These are phyloP conservation scores for Sporothrix protearum DNA, from an alignment of 2,329 filamentous ascomycete species.

Conservation along the genomic window DNA sequence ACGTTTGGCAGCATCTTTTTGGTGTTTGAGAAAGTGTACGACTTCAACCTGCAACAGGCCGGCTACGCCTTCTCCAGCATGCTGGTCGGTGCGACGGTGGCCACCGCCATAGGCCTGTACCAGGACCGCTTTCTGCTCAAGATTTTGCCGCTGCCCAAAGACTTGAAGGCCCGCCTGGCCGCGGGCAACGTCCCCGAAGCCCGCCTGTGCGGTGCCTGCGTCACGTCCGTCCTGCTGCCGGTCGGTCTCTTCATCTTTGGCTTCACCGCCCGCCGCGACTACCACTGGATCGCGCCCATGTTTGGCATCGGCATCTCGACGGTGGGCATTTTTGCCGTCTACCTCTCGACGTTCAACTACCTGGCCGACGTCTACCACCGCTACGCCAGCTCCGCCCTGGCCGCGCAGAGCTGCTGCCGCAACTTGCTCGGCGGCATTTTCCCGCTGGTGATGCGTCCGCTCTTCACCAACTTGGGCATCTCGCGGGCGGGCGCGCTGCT, in stretches of 20 bases:
- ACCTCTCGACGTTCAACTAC: constrained; percentile 89
- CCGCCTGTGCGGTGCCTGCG: constrained; percentile 77
- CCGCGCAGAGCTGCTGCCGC: constrained; percentile 80
- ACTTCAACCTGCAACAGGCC: constrained; percentile 63
- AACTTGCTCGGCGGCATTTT: constrained; percentile 81
- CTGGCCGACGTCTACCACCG: constrained; percentile 82
- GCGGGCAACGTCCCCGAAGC: constrained; percentile 64
- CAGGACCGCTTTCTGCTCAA: constrained; percentile 65
- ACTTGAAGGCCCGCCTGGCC: constrained; percentile 46
- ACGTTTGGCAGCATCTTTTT: constrained; percentile 78
- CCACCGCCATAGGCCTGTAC: constrained; percentile 65
- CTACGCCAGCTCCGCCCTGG: constrained; percentile 80
- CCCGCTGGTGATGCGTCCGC: constrained; percentile 67
- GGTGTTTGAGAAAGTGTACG: constrained; percentile 65
- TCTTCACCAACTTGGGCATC: constrained; percentile 71
- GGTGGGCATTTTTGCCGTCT: constrained; percentile 82
- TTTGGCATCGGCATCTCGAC: constrained; percentile 71
- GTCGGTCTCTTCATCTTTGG: constrained; percentile 78
- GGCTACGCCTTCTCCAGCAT: constrained; percentile 73
- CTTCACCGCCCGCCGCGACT: constrained; percentile 59
- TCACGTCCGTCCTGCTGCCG: constrained; percentile 71
- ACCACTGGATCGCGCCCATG: constrained; percentile 70
- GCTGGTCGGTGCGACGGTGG: constrained; percentile 61
- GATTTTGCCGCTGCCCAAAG: constrained; percentile 33
- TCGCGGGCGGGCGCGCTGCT: constrained; percentile 69